phyloP scores from a whole-genome alignment of 2,329 filamentous ascomycete genomes.

The Fusarium sp. region DNA sequence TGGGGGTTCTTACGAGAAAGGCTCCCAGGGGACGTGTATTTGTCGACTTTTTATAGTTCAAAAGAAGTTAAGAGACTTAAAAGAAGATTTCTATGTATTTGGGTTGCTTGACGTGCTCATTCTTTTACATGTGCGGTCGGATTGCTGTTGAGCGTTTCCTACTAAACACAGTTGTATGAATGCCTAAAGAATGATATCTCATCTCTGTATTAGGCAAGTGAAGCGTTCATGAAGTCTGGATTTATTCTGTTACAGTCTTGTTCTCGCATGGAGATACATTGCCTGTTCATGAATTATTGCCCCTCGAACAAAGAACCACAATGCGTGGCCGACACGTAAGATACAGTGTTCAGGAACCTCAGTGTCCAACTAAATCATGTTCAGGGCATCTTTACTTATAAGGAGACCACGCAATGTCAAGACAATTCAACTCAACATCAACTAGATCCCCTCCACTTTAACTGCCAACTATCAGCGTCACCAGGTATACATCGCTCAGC shows the following conservation, averaged over 20 bases:
- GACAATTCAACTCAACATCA: background rate
- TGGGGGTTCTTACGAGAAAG: conserved; percentile 18
- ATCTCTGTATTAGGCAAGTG: background rate
- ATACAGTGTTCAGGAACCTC: background rate
- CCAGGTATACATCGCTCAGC: background rate
- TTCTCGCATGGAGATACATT: background rate
- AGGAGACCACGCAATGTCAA: background rate
- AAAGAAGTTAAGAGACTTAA: conserved; percentile 40
- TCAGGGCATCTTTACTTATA: background rate
- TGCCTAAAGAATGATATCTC: too few relatives aligned
- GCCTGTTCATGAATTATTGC: background rate
- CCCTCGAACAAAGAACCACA: background rate
- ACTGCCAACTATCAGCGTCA: background rate
- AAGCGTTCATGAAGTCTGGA: background rate
- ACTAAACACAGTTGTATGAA: too few relatives aligned
- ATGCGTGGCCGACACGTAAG: background rate
- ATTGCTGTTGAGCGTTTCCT: too few relatives aligned
- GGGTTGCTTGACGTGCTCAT: background rate
- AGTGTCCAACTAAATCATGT: background rate
- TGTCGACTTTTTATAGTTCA: conserved; percentile 41
- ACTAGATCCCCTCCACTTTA: background rate
- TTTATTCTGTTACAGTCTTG: background rate
- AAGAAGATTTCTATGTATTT: conserved; percentile 18
- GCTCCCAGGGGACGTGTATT: conserved; percentile 38
- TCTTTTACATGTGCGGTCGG: too few relatives aligned